These are phyloP conservation scores for Waltergamsia citrina DNA, from an alignment of 2,329 filamentous ascomycete species.

Conservation along the genomic window DNA sequence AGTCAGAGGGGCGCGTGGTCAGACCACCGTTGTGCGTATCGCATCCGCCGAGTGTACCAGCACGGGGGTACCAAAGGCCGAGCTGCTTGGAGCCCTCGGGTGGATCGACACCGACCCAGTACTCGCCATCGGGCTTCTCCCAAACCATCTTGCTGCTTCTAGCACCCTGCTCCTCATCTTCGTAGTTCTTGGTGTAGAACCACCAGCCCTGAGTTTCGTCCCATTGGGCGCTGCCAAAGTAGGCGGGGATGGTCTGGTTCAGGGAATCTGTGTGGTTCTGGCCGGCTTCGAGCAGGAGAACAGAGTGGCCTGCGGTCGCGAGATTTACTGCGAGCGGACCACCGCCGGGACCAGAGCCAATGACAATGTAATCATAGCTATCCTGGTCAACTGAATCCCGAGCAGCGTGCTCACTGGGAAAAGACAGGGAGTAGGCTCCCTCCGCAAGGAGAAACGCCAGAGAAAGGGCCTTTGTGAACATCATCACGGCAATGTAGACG, in stretches of 20 bases:
- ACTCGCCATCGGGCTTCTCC: conserved; percentile 7
- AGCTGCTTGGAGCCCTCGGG: conserved; percentile 12
- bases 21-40: conserved; percentile 30
- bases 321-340: conserved; percentile 45
- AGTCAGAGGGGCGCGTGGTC: conserved; percentile 36
- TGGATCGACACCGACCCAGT: conserved; percentile 9
- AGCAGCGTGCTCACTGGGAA: background rate
- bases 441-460: background rate
- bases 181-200: conserved; percentile 11
- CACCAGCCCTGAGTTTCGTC: conserved; percentile 12
- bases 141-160: conserved; percentile 9
- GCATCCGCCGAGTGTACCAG: conserved; percentile 16
- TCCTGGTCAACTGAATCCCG: background rate
- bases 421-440: background rate
- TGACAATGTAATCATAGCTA: conserved; percentile 48
- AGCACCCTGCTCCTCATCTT: conserved; percentile 7
- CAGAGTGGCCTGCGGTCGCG: conserved; percentile 44
- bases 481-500: too few relatives aligned
- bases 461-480: too few relatives aligned
- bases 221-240: conserved; percentile 15
- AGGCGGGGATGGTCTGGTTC: conserved; percentile 29
- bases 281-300: conserved; percentile 50
- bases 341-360: conserved; percentile 47
- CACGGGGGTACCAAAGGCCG: conserved; percentile 17
- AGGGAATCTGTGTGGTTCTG: conserved; percentile 15